Percentiles rank a stretch among this genome's conserved stretches.
Evolutionary conservation across 495 filamentous ascomycete species (phyloP).

Genomic region (Echria macrotheca): DNA sequence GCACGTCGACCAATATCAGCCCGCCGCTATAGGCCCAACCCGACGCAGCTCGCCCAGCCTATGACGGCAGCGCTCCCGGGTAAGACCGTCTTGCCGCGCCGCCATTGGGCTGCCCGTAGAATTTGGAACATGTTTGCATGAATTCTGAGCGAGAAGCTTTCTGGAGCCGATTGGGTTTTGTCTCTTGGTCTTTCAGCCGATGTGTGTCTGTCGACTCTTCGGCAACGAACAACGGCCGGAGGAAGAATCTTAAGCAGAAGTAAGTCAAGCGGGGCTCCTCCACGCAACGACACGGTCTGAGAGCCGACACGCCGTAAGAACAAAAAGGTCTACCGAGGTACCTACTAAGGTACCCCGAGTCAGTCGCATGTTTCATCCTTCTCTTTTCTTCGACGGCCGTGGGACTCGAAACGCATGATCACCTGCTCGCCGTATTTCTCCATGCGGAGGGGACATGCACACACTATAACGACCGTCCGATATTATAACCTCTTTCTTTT

Average conservation of each 20-base stretch:
- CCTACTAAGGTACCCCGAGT: too few relatives aligned
- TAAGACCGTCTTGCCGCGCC: constrained; percentile 2
- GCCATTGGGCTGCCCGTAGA: constrained; percentile 10
- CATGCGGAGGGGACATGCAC: not conserved
- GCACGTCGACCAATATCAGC: constrained; percentile 1
- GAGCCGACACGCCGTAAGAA: constrained; percentile 8
- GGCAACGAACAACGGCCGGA: not conserved
- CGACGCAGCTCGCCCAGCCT: not conserved
- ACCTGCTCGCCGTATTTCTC: constrained; percentile 9
- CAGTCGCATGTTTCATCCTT: constrained; percentile 18
- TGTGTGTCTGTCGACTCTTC: not conserved
- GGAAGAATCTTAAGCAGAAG: not conserved
- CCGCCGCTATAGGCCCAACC: constrained; percentile 8
- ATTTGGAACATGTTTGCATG: constrained; percentile 9
- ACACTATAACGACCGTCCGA: not conserved
- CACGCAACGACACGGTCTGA: constrained; percentile 15
- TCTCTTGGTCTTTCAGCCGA: constrained; percentile 12
- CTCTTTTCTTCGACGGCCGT: constrained; percentile 6
- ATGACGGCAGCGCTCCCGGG: constrained; percentile 7
- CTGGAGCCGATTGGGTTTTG: constrained; percentile 7
- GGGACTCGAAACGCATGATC: constrained; percentile 20
- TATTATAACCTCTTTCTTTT: constrained; percentile 1
- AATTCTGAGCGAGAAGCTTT: not conserved
- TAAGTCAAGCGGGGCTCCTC: constrained; percentile 9
- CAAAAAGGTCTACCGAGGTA: too few relatives aligned